phyloP scores from a whole-genome alignment of 108 stramenopile species.

The Ochromonas danica region DNA sequence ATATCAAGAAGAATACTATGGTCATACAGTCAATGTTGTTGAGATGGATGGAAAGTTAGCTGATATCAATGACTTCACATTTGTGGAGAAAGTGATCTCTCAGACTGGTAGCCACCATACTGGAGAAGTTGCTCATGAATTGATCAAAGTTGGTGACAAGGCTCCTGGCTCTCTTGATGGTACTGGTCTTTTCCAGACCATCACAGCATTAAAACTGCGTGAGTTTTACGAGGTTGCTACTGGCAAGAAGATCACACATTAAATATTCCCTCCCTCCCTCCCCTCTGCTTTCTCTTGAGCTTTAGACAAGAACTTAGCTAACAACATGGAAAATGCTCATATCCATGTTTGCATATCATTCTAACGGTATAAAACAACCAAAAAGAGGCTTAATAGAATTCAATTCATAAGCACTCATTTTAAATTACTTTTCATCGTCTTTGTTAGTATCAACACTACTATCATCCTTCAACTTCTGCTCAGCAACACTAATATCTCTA shows the following conservation, averaged over 20 bases:
- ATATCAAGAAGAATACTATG: conserved; percentile 79
- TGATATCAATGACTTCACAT: conserved; percentile 77
- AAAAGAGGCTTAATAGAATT: no score
- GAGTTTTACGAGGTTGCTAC: conserved; percentile 72
- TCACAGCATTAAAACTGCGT: conserved; percentile 89
- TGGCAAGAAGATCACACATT: background rate
- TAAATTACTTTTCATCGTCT: no score
- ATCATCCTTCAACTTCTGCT: no score
- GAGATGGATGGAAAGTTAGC: conserved; percentile 96
- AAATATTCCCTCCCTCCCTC: no score
- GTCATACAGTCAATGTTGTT: conserved; percentile 74
- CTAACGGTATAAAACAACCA: no score
- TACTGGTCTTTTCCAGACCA: conserved; percentile 94
- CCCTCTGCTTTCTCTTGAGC: no score
- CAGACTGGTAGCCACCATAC: conserved; percentile 91
- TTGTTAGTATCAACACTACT: no score
- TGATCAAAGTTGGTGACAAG: conserved; percentile 79
- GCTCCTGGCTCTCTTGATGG: conserved; percentile 92
- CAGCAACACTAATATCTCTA: no score
- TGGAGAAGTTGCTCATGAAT: conserved; percentile 90
- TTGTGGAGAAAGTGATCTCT: conserved; percentile 85
- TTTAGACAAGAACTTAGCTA: no score
- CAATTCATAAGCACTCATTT: no score
- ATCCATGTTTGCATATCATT: no score
- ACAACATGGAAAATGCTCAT: no score